A percentile compares a stretch with the other conserved stretches of the same genome.
phyloP scores from a whole-genome alignment of 1,139 yeast genomes.

The Blastobotrys serpentis region DNA sequence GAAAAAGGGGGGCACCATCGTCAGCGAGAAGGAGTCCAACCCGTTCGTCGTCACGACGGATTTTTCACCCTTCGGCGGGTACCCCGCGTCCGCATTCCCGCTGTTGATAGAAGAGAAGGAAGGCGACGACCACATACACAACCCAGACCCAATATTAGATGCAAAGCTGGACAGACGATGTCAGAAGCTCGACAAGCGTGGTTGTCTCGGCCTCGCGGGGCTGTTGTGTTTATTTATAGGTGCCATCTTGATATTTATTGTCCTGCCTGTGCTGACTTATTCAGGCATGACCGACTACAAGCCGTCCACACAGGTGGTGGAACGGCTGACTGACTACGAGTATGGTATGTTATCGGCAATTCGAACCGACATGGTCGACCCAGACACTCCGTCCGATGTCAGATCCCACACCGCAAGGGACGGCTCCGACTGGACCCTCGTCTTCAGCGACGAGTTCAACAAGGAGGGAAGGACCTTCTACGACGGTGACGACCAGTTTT shows the following conservation, averaged over 20 bases:
- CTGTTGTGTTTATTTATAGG: conserved; percentile 56
- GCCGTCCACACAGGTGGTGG: conserved; percentile 34
- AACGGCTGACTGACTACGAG: conserved; percentile 53
- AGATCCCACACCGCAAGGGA: conserved; percentile 45
- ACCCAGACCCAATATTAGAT: conserved; percentile 89
- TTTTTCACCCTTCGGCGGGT: conserved; percentile 87
- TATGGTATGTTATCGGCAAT: conserved; percentile 64
- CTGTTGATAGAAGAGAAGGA: conserved; percentile 84
- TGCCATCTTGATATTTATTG: conserved; percentile 61
- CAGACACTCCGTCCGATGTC: conserved; percentile 70
- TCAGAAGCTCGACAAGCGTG: conserved; percentile 50
- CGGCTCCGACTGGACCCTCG: conserved; percentile 69
- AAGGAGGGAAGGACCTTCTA: conserved; percentile 81
- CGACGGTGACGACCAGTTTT: conserved; percentile 81
- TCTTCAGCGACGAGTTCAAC: conserved; percentile 81
- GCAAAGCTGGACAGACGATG: conserved; percentile 67
- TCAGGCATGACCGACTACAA: conserved; percentile 53
- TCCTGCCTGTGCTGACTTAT: conserved; percentile 72
- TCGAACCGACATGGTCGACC: conserved; percentile 63
- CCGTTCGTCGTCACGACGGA: conserved; percentile 42
- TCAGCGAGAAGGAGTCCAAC: conserved; percentile 21
- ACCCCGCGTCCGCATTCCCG: conserved; percentile 86
- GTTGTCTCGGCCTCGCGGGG: conserved; percentile 47
- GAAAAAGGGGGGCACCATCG: background rate
- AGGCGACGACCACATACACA: conserved; percentile 87